Base-by-base conservation (phyloP, 176 grass and related monocot species). In the Cenchrus purpureus region DNA sequence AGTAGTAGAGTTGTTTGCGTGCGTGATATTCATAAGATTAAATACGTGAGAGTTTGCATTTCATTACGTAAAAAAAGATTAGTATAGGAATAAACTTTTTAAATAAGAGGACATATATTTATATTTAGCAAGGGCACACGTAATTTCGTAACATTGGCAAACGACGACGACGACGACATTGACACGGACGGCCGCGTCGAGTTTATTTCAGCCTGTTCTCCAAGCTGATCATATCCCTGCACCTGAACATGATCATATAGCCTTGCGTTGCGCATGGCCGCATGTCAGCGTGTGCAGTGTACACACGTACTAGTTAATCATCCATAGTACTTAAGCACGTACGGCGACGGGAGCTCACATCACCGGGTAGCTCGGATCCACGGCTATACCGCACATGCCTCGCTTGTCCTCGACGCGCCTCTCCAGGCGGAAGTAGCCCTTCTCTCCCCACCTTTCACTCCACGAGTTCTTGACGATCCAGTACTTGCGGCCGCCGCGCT, bases 391-490 rank as follows among this genome's bases (percentile, higher is more conserved):
- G 17, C 83, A 85, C 16, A 32, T 45, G 22, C 83, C 83, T 29
- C 10, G 10, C 13, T 8, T 9, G 13, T 40, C 74, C 34, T 31
- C 28, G 40, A 55, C 6, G 28, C 83, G 63, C 53, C 64, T 59
- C 34, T 37, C 37, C 40, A 85, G 1, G 48, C 28, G 54, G n/a
- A 78, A 9, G 52, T 68, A 85, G 4, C 83, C 83, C 40, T 78
- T 78, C 63, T 69, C 51, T 10, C 83, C 83, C 73, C 83, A 85
- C 0, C 0, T 0, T 0, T 20, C 6, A 0, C 19, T 49, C 83
- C 83, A 85, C 16, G 74, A 70, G 83, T 85, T 85, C 74, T 49
- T 69, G 50, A 68, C 11, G 15, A 69, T 69, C 83, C 83, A 85
- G 25, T 78, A 69, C 83, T 59, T 55, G 51, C 14, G 50, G 3